Base-by-base conservation (phyloP, 768 basidiomycete species). In the Amylocystis lapponica region DNA sequence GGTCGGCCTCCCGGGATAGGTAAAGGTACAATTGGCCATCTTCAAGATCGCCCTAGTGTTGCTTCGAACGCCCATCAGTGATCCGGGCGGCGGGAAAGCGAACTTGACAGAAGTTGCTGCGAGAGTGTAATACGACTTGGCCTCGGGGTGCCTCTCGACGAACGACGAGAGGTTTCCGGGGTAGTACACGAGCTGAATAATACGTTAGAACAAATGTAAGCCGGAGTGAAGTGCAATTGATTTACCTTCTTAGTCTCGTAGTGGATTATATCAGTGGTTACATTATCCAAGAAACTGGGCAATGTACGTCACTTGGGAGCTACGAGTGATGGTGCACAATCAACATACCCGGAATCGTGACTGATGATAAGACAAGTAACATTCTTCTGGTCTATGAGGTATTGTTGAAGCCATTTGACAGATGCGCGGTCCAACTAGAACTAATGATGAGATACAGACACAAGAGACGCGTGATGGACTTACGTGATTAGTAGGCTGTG, bases 201-300 rank as follows among this genome's bases (percentile, higher is more conserved):
- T 4, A 6, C 5, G 8, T 42, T 5, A 42, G 32, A 7, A n/a
- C n/a, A n/a, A n/a, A n/a, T n/a, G n/a, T n/a, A n/a, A 34, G 13
- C 12, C 31, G 8, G 6, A 21, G 26, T 25, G 7, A 32, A 19
- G 21, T 11, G 5, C 20, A 23, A 19, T 22, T 12, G 29, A 31
- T 11, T 20, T 45, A 79, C 86, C 75, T 93, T 95, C 72, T 98
- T 98, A 43, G 69, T 68, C 69, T 96, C 93, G 68, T 96, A 98
- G 70, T 96, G 94, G 50, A 97, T 92, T 57, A 97, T 91, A 66
- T 97, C 93, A 51, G 94, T 90, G 46, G 93, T 94, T 42, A 96
- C 81, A 65, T 86, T 83, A 69, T 97, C 94, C 56, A 98, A 72
- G 71, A 98, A 98, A 46, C 86, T 89, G 27, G 13, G 5, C n/a